Conservation (phyloP, 1,139 yeast genomes). For the Yamadazyma diddensiae region DNA sequence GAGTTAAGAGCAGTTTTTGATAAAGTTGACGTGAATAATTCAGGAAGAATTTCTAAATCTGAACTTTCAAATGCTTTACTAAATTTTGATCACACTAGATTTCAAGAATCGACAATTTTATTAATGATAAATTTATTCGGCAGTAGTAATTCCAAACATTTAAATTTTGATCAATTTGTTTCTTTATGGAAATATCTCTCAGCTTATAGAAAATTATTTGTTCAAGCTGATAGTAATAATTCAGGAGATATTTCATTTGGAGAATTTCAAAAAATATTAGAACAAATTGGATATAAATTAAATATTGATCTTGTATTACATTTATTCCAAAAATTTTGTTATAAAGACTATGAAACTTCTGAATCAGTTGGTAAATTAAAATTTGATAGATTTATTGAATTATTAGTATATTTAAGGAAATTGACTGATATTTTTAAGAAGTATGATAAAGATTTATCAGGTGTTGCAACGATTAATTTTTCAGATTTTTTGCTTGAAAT, state of each 20-base stretch:
- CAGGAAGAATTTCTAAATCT: constrained; percentile 55
- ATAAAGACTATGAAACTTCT: constrained; percentile 34
- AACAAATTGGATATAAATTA: constrained; percentile 67
- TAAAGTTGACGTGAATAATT: constrained; percentile 50
- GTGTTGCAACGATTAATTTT: constrained; percentile 72
- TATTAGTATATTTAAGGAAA: constrained; percentile 71
- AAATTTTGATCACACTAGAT: constrained; percentile 64
- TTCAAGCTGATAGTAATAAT: constrained; percentile 58
- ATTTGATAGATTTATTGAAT: constrained; percentile 81
- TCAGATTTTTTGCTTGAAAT: constrained; percentile 75
- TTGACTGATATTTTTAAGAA: constrained; percentile 78
- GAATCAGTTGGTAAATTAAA: constrained; percentile 55
- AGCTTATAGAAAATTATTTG: constrained; percentile 68
- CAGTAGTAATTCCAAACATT: constrained; percentile 32
- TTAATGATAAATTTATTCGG: constrained; percentile 66
- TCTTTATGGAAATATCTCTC: constrained; percentile 69
- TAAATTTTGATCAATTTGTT: constrained; percentile 65
- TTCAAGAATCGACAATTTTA: constrained; percentile 59
- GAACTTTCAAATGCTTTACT: constrained; percentile 63
- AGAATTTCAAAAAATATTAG: constrained; percentile 65
- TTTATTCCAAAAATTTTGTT: constrained; percentile 58
- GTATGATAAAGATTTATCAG: constrained; percentile 72
- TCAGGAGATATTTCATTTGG: constrained; percentile 65
- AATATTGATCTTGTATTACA: constrained; percentile 61
- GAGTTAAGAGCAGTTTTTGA: constrained; percentile 55